Evolutionary conservation across 2,329 filamentous ascomycete species (phyloP).

Genomic region (Ophiostoma novo-ulmi): DNA sequence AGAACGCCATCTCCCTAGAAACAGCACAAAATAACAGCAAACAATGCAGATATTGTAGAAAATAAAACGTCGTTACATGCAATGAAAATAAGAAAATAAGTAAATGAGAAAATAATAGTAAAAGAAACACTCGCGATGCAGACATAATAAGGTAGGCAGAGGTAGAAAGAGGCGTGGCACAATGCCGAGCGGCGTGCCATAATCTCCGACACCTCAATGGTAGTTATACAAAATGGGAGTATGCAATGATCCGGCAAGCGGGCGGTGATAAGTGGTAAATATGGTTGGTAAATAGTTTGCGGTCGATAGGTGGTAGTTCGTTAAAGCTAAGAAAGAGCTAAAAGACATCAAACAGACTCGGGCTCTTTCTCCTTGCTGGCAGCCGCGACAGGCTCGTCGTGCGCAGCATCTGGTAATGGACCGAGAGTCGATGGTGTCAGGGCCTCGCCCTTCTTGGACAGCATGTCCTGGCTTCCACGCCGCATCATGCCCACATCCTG

Average conservation of each 20-base stretch:
- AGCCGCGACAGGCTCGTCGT: not conserved
- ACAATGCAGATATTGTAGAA: not conserved
- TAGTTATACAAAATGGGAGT: not conserved
- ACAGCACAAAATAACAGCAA: not conserved
- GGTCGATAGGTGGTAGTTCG: too few species aligned
- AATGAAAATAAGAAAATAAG: not conserved
- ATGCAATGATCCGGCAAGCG: not conserved
- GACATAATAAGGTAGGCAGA: not conserved
- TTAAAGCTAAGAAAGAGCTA: not conserved
- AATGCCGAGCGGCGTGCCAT: too few species aligned
- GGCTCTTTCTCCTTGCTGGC: constrained; percentile 32
- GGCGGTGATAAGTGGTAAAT: not conserved
- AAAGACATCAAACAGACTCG: not conserved
- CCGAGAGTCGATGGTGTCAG: constrained; percentile 38
- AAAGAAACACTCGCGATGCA: not conserved
- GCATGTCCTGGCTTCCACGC: constrained; percentile 46
- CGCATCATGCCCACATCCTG: constrained; percentile 45
- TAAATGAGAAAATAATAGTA: not conserved
- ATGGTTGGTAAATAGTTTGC: too few species aligned
- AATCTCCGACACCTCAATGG: not conserved
- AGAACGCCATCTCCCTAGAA: constrained; percentile 3
- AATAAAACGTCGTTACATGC: not conserved
- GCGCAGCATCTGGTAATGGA: constrained; percentile 37
- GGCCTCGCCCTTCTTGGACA: constrained; percentile 38
- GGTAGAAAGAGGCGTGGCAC: too few species aligned